A percentile compares a stretch with the other conserved stretches of the same genome.
Evolutionary conservation across 148 eudicot genomes (phyloP).

Genomic region (Spergularia bocconei): DNA sequence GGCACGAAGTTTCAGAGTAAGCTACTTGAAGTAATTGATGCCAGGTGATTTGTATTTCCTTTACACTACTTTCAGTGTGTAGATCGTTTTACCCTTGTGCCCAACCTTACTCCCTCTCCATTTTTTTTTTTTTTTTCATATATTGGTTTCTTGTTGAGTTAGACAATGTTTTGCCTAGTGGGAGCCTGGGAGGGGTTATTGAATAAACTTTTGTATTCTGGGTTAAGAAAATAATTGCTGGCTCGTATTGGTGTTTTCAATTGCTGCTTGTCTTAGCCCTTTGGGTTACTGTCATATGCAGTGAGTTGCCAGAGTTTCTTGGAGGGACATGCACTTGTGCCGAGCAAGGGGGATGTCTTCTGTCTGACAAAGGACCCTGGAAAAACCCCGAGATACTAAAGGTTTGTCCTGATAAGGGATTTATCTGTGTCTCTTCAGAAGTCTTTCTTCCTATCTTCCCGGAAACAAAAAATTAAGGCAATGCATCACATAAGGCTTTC

Average conservation of each 20-base stretch:
- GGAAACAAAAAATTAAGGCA: background rate
- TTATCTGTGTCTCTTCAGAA: background rate
- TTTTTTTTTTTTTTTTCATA: too few species aligned
- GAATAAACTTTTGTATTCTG: too few species aligned
- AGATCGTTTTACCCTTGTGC: too few species aligned
- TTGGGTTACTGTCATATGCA: conserved; percentile 23
- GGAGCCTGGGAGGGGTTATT: too few species aligned
- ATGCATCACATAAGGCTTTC: background rate
- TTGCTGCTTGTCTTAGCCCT: background rate
- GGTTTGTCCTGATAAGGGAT: conserved; percentile 37
- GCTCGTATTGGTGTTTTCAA: too few species aligned
- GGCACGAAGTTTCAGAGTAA: conserved; percentile 88
- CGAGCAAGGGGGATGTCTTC: conserved; percentile 81
- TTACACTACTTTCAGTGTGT: background rate
- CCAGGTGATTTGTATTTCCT: conserved; percentile 46
- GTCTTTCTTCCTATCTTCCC: background rate
- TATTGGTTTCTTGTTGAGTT: background rate
- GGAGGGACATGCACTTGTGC: conserved; percentile 90
- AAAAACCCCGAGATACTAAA: conserved; percentile 76
- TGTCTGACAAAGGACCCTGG: conserved; percentile 96
- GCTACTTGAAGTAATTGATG: conserved; percentile 82
- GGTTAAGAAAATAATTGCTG: too few species aligned
- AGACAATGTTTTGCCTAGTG: too few species aligned
- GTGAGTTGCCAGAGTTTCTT: conserved; percentile 91
- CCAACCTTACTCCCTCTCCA: too few species aligned